Evolutionary conservation across 2,329 filamentous ascomycete genomes (phyloP).

Genomic region (Alternaria incomplexa): DNA sequence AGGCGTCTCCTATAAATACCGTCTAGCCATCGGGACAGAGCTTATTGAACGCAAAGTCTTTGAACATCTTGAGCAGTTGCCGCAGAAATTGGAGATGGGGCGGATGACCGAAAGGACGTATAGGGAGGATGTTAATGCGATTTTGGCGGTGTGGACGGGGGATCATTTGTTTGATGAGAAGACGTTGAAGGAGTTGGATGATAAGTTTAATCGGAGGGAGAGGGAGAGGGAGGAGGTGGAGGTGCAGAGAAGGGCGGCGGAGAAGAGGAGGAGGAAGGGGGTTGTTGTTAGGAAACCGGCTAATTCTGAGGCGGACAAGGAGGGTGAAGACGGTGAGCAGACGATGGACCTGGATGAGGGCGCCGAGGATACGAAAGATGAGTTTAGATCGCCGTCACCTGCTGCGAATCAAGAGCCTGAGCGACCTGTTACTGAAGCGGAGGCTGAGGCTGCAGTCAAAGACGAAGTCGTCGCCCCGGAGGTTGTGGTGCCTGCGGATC

Average conservation of each 20-base stretch:
- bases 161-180: slow-evolving; percentile 42
- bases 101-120: slow-evolving; percentile 72
- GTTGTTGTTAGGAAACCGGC: slow-evolving; percentile 14
- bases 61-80: slow-evolving; percentile 74
- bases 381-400: neutral
- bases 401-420: neutral
- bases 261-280: slow-evolving; percentile 30
- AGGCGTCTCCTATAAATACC: slow-evolving; percentile 72
- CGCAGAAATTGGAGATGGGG: slow-evolving; percentile 78
- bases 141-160: slow-evolving; percentile 44
- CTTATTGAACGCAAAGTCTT: slow-evolving; percentile 74
- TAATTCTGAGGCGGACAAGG: slow-evolving; percentile 13
- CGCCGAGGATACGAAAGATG: slow-evolving; percentile 5
- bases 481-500: neutral
- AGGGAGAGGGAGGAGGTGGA: slow-evolving; percentile 60
- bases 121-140: slow-evolving; percentile 38
- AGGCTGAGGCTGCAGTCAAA: neutral
- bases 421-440: neutral
- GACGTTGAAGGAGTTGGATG: slow-evolving; percentile 30
- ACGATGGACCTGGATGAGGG: too few relatives aligned
- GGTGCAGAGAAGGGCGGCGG: slow-evolving; percentile 71
- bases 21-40: slow-evolving; percentile 77
- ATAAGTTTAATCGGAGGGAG: slow-evolving; percentile 42
- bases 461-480: neutral
- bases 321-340: too few relatives aligned